phyloP scores from a whole-genome alignment of 306 rosid genomes.

The Cucumis melo region DNA sequence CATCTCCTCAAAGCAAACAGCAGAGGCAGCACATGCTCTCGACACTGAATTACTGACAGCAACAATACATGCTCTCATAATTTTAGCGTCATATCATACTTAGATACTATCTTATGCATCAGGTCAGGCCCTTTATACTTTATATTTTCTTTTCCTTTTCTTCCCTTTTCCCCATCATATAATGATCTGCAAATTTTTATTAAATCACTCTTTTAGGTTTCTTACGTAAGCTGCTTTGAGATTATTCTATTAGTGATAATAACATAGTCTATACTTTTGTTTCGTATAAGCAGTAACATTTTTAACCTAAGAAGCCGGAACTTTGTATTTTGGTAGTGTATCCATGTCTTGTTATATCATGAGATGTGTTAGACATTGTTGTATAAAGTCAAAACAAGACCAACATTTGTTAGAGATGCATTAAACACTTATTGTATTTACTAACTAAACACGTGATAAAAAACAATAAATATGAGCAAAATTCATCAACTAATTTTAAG shows the following conservation, averaged over 20 bases:
- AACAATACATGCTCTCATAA: background rate
- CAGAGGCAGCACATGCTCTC: conserved; percentile 6
- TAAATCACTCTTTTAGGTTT: background rate
- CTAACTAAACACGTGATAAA: too few relatives aligned
- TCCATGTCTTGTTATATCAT: too few relatives aligned
- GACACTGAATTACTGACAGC: conserved; percentile 1
- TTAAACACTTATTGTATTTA: too few relatives aligned
- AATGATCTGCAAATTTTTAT: background rate
- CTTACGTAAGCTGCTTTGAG: background rate
- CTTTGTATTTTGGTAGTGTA: too few relatives aligned
- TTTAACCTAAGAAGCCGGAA: too few relatives aligned
- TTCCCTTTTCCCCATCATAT: background rate
- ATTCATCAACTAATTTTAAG: too few relatives aligned
- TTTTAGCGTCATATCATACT: conserved; percentile 2
- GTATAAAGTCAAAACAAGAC: too few relatives aligned
- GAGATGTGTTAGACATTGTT: too few relatives aligned
- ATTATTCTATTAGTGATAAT: background rate
- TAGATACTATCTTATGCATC: background rate
- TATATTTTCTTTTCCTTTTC: background rate
- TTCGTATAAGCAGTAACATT: background rate
- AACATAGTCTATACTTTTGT: background rate
- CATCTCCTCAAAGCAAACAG: background rate
- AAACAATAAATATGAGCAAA: too few relatives aligned
- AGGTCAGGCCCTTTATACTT: background rate
- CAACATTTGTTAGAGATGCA: too few relatives aligned